These are phyloP conservation scores for Sugiyamaella lignohabitans DNA, from an alignment of 805 yeast genomes.

Conservation along the genomic window DNA sequence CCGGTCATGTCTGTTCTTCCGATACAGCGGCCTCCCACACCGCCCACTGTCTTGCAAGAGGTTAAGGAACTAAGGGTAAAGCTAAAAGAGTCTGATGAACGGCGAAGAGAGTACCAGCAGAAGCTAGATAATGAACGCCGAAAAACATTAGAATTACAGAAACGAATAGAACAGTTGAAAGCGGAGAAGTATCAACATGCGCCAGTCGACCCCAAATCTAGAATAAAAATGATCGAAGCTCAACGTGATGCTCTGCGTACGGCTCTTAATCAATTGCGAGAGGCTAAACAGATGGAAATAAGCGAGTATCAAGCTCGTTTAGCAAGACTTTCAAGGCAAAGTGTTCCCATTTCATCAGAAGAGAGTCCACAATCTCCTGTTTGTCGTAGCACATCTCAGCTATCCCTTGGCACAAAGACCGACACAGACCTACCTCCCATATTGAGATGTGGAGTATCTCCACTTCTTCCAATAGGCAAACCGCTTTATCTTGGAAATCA, in stretches of 20 bases:
- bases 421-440: neutral
- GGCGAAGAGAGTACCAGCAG: conserved; percentile 20
- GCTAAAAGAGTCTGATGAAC: conserved; percentile 19
- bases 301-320: conserved; percentile 11
- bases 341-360: neutral
- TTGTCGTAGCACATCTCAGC: too few species aligned
- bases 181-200: neutral
- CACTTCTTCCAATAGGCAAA: neutral
- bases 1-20: neutral
- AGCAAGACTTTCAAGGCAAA: neutral
- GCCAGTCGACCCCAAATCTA: conserved; percentile 13
- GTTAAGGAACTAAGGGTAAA: neutral
- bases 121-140: conserved; percentile 21
- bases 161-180: conserved; percentile 11
- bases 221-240: conserved; percentile 11
- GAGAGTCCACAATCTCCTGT: too few species aligned
- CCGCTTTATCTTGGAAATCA: neutral
- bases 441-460: conserved; percentile 1
- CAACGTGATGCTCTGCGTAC: conserved; percentile 21
- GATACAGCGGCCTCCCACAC: too few species aligned
- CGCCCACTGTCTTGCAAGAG: too few species aligned
- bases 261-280: conserved; percentile 18
- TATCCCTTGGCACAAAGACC: too few species aligned
- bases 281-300: conserved; percentile 21
- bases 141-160: conserved; percentile 16